Percentiles rank a stretch among this genome's conserved stretches.
phyloP scores from a whole-genome alignment of 2,329 filamentous ascomycete genomes.

The Alternaria sp. region DNA sequence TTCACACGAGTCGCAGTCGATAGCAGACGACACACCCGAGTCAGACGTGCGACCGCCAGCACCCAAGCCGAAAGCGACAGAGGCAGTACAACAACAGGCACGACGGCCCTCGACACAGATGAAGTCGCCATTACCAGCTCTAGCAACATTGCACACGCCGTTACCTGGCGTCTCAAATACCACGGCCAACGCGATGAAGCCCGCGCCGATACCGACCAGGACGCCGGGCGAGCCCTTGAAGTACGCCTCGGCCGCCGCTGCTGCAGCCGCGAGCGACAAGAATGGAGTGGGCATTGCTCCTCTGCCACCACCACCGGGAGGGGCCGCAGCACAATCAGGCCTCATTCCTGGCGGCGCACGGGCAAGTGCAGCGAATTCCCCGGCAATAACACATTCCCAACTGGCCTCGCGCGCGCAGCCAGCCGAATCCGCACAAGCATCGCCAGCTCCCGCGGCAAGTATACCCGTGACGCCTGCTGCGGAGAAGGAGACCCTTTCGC shows the following conservation, averaged over 20 bases:
- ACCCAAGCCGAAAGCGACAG: slow-evolving; percentile 65
- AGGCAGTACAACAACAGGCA: slow-evolving; percentile 61
- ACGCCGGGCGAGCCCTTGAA: slow-evolving; percentile 90
- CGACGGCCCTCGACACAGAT: slow-evolving; percentile 86
- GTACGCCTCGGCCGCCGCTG: slow-evolving; percentile 94
- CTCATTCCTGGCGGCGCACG: slow-evolving; percentile 60
- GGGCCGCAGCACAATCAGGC: slow-evolving; percentile 48
- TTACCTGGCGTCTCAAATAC: slow-evolving; percentile 66
- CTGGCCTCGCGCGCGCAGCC: slow-evolving; percentile 49
- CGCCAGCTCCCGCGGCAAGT: slow-evolving; percentile 56
- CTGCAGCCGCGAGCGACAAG: slow-evolving; percentile 88
- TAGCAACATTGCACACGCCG: slow-evolving; percentile 86
- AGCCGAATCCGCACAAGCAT: slow-evolving; percentile 49
- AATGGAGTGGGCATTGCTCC: slow-evolving; percentile 90
- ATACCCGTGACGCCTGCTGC: slow-evolving; percentile 55
- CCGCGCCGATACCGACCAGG: slow-evolving; percentile 82
- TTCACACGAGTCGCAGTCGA: slow-evolving; percentile 92
- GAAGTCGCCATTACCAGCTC: slow-evolving; percentile 90
- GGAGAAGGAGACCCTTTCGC: slow-evolving; percentile 51
- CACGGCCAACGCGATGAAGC: slow-evolving; percentile 79
- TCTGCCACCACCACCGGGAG: slow-evolving; percentile 84
- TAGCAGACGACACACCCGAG: slow-evolving; percentile 84
- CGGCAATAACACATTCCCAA: slow-evolving; percentile 49
- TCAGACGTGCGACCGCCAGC: slow-evolving; percentile 55
- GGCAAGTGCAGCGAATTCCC: slow-evolving; percentile 64